Conservation (phyloP, 768 basidiomycete species). For the Sarcodon aspratus region DNA sequence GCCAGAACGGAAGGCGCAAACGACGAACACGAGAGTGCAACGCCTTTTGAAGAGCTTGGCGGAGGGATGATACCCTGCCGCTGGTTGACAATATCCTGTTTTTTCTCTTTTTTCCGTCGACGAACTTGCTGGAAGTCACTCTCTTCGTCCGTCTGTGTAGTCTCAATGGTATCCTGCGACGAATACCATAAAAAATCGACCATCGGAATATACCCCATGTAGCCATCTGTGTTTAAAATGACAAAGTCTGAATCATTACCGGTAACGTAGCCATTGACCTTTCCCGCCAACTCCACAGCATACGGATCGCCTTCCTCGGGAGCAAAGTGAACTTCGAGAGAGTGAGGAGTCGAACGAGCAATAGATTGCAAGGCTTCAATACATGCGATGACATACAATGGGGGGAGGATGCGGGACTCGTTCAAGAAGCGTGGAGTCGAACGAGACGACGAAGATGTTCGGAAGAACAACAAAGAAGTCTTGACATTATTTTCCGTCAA, state of each 20-base stretch:
- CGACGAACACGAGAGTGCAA: conserved; percentile 41
- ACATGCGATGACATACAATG: conserved; percentile 47
- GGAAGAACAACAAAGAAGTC: conserved; percentile 64
- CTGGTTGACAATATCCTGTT: conserved; percentile 10
- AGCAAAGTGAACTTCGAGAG: conserved; percentile 53
- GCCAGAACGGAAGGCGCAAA: conserved; percentile 58
- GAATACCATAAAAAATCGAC: conserved; percentile 63
- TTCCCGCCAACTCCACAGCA: conserved; percentile 74
- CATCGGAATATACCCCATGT: conserved; percentile 68
- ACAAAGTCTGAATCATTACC: conserved; percentile 81
- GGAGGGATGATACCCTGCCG: conserved; percentile 42
- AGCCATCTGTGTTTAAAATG: conserved; percentile 64
- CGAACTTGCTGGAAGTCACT: conserved; percentile 47
- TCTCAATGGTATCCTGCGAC: not conserved
- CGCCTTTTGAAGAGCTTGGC: conserved; percentile 6
- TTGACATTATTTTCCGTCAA: conserved; percentile 46
- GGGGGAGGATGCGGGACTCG: conserved; percentile 68
- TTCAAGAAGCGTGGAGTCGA: conserved; percentile 54
- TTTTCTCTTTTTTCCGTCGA: conserved; percentile 40
- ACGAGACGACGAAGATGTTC: conserved; percentile 60
- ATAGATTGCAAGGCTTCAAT: conserved; percentile 38
- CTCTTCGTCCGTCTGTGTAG: conserved; percentile 12
- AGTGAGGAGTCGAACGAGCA: conserved; percentile 11
- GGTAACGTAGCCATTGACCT: conserved; percentile 60
- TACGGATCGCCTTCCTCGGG: conserved; percentile 79